Percentiles rank a stretch among this genome's conserved stretches.
phyloP scores from a whole-genome alignment of 441 rosid species.

The Corymbia calophylla region DNA sequence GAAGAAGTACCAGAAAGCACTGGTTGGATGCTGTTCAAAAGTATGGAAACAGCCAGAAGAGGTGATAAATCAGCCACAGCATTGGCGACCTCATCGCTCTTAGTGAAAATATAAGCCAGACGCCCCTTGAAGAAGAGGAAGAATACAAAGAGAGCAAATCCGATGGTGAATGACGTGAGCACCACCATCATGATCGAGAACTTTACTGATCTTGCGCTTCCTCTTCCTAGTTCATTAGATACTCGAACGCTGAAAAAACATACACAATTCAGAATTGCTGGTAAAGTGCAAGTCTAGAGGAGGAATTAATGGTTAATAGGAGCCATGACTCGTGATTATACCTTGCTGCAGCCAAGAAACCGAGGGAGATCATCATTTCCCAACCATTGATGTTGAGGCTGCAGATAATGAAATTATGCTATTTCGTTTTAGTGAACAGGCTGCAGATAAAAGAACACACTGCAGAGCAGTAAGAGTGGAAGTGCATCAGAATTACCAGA shows the following conservation, averaged over 20 bases:
- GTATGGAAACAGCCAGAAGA: conserved; percentile 38
- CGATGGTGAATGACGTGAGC: conserved; percentile 25
- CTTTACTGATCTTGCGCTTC: conserved; percentile 27
- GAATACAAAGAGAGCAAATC: conserved; percentile 24
- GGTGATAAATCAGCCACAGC: conserved; percentile 43
- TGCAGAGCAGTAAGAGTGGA: background rate
- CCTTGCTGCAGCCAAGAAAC: conserved; percentile 80
- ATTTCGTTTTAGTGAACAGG: background rate
- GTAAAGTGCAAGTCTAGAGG: background rate
- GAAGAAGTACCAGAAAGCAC: conserved; percentile 33
- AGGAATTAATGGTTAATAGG: background rate
- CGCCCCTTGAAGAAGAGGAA: conserved; percentile 31
- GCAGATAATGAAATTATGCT: background rate
- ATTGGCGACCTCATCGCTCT: conserved; percentile 25
- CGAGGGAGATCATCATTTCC: conserved; percentile 78
- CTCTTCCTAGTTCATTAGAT: conserved; percentile 48
- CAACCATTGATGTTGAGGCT: conserved; percentile 67
- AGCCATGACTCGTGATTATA: background rate
- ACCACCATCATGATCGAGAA: conserved; percentile 23
- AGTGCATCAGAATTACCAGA: conserved; percentile 37
- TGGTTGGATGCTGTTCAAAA: conserved; percentile 48
- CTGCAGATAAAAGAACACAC: background rate
- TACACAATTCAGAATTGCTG: background rate
- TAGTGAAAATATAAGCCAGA: conserved; percentile 31
- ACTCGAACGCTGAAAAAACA: conserved; percentile 40